Evolutionary conservation across 305 asterid species (phyloP).

Genomic region (Solanum aculeatissimum): DNA sequence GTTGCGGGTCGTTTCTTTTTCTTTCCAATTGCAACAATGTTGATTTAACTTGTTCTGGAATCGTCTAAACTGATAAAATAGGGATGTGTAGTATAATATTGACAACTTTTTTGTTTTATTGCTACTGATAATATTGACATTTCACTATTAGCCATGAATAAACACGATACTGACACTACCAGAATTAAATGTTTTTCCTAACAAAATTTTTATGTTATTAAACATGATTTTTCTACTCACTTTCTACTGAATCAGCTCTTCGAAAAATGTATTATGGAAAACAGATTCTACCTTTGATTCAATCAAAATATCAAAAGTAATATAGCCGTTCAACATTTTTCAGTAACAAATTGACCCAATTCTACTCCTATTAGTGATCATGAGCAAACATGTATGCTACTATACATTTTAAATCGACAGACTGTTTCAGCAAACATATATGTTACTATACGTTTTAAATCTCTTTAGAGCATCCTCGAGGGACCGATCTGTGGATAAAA

Average conservation of each 20-base stretch:
- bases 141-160: background rate
- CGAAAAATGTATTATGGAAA: too few relatives aligned
- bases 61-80: background rate
- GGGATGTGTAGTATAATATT: background rate
- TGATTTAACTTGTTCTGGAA: background rate
- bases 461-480: background rate
- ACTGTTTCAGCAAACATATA: too few relatives aligned
- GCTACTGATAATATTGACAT: background rate
- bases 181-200: too few relatives aligned
- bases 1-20: background rate
- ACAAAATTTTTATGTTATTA: too few relatives aligned
- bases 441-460: background rate
- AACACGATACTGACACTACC: too few relatives aligned
- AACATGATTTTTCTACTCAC: too few relatives aligned
- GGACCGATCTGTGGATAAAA: background rate
- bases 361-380: background rate
- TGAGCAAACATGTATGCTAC: background rate
- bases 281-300: too few relatives aligned
- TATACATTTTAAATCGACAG: background rate
- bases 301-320: too few relatives aligned
- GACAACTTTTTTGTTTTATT: background rate
- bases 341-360: background rate
- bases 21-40: background rate
- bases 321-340: too few relatives aligned
- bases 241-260: too few relatives aligned